A percentile compares a stretch with the other conserved stretches of the same genome.
phyloP scores from a whole-genome alignment of 768 basidiomycete species.

The Boletus reticulatus region DNA sequence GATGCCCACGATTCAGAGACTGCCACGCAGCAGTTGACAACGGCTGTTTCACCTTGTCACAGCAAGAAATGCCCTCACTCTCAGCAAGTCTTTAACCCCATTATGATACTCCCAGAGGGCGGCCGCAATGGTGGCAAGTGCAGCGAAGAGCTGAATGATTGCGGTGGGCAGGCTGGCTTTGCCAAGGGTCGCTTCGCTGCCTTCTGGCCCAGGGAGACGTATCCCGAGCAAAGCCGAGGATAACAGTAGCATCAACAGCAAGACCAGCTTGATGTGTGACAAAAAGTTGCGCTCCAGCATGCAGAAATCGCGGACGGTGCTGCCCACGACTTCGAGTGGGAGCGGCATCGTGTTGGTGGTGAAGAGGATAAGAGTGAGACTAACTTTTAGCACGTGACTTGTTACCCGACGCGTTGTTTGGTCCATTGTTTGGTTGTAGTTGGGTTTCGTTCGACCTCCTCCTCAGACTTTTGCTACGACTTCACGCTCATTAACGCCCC shows the following conservation, averaged over 20 bases:
- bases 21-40: conserved; percentile 4
- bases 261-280: conserved; percentile 63
- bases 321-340: conserved; percentile 48
- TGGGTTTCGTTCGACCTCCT: conserved; percentile 10
- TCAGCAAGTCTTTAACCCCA: conserved; percentile 54
- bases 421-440: conserved; percentile 44
- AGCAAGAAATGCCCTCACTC: conserved; percentile 57
- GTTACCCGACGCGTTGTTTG: conserved; percentile 29
- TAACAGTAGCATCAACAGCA: conserved; percentile 61
- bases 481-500: conserved; percentile 27
- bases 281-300: conserved; percentile 79
- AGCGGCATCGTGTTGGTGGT: conserved; percentile 1
- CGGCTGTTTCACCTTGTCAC: conserved; percentile 48
- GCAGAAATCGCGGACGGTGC: conserved; percentile 70
- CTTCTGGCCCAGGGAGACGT: conserved; percentile 47
- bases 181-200: conserved; percentile 22
- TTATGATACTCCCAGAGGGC: conserved; percentile 68
- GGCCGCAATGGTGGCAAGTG: conserved; percentile 51
- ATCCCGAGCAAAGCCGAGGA: conserved; percentile 61
- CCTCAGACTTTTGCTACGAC: conserved; percentile 6
- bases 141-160: conserved; percentile 49
- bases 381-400: conserved; percentile 15
- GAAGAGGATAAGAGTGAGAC: too few species aligned
- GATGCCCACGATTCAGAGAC: neutral
- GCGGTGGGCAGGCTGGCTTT: conserved; percentile 46